phyloP scores from a whole-genome alignment of 768 basidiomycete species.

The Paxillus rubicundulus region DNA sequence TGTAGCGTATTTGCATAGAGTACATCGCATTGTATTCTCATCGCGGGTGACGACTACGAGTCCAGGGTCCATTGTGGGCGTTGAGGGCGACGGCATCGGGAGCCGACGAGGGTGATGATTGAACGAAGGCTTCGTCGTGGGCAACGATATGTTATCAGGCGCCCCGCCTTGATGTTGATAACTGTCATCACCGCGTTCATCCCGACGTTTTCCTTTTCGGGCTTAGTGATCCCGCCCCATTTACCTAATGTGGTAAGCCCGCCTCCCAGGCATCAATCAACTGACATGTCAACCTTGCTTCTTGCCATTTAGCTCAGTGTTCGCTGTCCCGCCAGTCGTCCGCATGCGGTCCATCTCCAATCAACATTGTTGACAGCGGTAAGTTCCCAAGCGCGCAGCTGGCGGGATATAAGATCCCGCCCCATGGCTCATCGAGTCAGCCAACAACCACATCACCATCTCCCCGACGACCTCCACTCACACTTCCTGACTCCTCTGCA shows the following conservation, averaged over 20 bases:
- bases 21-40: not conserved
- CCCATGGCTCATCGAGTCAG: constrained; percentile 15
- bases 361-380: constrained; percentile 9
- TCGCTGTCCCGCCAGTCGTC: constrained; percentile 28
- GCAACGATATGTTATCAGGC: constrained; percentile 16
- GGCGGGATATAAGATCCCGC: constrained; percentile 28
- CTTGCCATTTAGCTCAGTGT: constrained; percentile 16
- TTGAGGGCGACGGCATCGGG: not conserved
- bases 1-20: not conserved
- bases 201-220: constrained; percentile 21
- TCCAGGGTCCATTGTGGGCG: constrained; percentile 6
- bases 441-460: constrained; percentile 12
- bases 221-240: constrained; percentile 16
- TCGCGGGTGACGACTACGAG: constrained; percentile 8
- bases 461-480: not conserved
- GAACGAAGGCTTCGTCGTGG: not conserved
- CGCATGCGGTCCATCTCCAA: constrained; percentile 8
- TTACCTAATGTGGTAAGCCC: constrained; percentile 18
- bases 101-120: not conserved
- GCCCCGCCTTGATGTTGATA: constrained; percentile 17
- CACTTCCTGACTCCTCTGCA: not conserved
- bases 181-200: constrained; percentile 19
- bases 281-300: constrained; percentile 9
- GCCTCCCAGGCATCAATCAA: constrained; percentile 10
- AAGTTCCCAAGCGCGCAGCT: constrained; percentile 19